Base-by-base conservation (phyloP, 2,329 filamentous ascomycete species). In the Fusarium papillatum region DNA sequence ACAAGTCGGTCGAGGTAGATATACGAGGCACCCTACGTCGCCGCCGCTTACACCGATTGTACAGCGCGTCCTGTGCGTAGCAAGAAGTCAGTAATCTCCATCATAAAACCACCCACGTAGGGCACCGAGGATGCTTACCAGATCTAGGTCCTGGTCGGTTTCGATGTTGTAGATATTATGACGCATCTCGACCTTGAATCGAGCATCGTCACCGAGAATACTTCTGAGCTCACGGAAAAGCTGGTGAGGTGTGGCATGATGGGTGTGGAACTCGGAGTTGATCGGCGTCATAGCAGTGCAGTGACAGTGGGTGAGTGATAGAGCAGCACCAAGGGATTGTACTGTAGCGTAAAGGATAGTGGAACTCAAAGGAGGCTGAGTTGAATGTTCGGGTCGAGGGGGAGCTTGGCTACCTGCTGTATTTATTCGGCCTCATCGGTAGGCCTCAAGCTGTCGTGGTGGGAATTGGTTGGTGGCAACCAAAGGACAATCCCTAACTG, bases 111-210 rank as follows among this genome's bases (percentile, higher is more conserved):
- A 19, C 38, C 38, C 38, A 41, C 4, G 38, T 19, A 41, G 38
- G 17, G 38, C 3, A 19, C 17, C 8, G 17, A 19, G 2, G 38
- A 19, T 41, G 29, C 64, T 16, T n/a, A 67, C 64, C 22, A 67
- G 19, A 16, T 48, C 39, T 31, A 67, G 29, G 2, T 61, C 17
- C 55, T 67, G 31, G 2, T 16, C 14, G 13, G 64, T 67, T 38
- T 67, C 55, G 10, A 67, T 67, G 10, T 67, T 57, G 43, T 67
- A 67, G 19, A 67, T 36, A 19, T 67, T 61, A 6, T 61, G 64
- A 4, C 64, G 64, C 64, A 67, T 67, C 55, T 64, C 61, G 13
- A 64, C 43, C 13, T 46, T 50, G 61, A 64, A 64, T 11, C 36
- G 26, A 38, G 59, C 38, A 22, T 38, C 31, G 17, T 46, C 41